phyloP scores from a whole-genome alignment of 441 rosid genomes.

The Populus hybrid region DNA sequence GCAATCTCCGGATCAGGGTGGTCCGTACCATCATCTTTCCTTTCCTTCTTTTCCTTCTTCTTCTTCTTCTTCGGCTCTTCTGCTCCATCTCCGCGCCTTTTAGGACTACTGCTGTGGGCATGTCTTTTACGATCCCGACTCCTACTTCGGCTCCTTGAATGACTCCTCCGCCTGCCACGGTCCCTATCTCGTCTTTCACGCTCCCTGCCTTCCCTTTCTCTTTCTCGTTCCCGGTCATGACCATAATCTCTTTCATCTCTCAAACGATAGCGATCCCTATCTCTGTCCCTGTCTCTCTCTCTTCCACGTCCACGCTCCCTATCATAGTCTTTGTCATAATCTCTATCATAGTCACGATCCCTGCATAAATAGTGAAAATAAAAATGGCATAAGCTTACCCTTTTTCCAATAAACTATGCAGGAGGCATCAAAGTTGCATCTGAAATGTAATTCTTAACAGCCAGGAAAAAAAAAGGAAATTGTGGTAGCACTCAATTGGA shows the following conservation, averaged over 20 bases:
- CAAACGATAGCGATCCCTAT: constrained; percentile 47
- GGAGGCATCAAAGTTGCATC: neutral
- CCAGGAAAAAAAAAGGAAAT: neutral
- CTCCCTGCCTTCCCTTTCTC: constrained; percentile 64
- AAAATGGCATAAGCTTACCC: neutral
- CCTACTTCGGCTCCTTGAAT: constrained; percentile 58
- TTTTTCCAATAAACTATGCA: neutral
- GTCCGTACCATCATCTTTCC: constrained; percentile 79
- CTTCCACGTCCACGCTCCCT: constrained; percentile 43
- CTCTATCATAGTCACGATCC: constrained; percentile 60
- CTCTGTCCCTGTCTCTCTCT: constrained; percentile 49
- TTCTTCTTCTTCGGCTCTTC: constrained; percentile 74
- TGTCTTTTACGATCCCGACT: constrained; percentile 79
- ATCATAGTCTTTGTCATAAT: constrained; percentile 59
- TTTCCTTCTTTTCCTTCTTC: constrained; percentile 66
- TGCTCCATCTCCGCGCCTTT: constrained; percentile 39
- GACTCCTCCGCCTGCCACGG: constrained; percentile 66
- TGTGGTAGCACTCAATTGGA: neutral
- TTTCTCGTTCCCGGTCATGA: constrained; percentile 52
- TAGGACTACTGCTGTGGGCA: constrained; percentile 51
- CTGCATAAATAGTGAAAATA: constrained; percentile 19
- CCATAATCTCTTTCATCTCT: constrained; percentile 64
- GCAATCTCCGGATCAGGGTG: constrained; percentile 89
- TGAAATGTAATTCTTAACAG: neutral
- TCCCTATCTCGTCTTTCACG: constrained; percentile 67